These are phyloP conservation scores for Avena sativa DNA, from an alignment of 176 grass and related monocot species.

Conservation along the genomic window DNA sequence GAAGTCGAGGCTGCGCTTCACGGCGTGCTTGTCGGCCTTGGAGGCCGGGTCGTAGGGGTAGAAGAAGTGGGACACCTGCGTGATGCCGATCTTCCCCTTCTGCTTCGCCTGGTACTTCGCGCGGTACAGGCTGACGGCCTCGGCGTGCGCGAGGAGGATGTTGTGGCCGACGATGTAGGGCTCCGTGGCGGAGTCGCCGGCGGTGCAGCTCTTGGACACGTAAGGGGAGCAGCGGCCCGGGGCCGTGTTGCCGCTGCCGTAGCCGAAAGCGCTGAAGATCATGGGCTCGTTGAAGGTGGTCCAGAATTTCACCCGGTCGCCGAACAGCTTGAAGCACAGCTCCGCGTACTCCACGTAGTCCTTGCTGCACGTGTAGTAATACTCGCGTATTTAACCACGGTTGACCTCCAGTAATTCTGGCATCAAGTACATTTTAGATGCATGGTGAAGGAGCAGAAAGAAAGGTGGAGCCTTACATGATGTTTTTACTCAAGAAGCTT, in stretches of 20 bases:
- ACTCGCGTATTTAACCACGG: neutral
- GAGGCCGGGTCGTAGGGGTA: neutral
- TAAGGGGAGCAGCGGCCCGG: constrained; percentile 59
- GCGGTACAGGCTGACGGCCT: constrained; percentile 61
- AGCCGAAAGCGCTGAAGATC: constrained; percentile 45
- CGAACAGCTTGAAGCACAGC: constrained; percentile 64
- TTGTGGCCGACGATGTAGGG: constrained; percentile 68
- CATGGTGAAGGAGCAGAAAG: neutral
- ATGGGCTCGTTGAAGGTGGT: constrained; percentile 69
- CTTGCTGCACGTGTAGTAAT: constrained; percentile 25
- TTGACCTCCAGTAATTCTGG: too few relatives aligned
- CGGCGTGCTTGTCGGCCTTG: constrained; percentile 24
- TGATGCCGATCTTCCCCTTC: constrained; percentile 52
- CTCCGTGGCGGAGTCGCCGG: constrained; percentile 60
- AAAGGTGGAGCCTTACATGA: constrained; percentile 6
- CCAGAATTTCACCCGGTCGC: constrained; percentile 69
- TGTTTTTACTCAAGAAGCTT: constrained; percentile 51
- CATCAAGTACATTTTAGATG: too few relatives aligned
- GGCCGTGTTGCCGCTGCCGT: constrained; percentile 27
- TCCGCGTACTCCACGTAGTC: constrained; percentile 57
- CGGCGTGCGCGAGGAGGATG: constrained; percentile 61
- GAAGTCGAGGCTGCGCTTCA: constrained; percentile 46
- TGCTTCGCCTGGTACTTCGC: constrained; percentile 52
- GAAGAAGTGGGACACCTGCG: constrained; percentile 38
- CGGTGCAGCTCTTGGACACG: constrained; percentile 20